Evolutionary conservation across 2,329 filamentous ascomycete species (phyloP).

Genomic region (Nemania sp.): DNA sequence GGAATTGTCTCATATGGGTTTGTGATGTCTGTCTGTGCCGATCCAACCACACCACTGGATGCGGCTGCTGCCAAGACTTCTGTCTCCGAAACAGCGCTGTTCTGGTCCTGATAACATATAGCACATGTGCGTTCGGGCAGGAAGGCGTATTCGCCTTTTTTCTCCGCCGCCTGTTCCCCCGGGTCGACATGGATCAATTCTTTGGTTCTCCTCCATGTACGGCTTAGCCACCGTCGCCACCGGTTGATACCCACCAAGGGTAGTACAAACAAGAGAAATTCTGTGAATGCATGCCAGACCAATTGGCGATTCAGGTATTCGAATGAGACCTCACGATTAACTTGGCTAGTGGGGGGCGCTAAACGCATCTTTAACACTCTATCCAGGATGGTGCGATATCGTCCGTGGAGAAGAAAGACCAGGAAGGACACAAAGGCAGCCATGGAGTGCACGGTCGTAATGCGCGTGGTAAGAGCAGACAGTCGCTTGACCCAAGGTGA

Average conservation of each 20-base stretch:
- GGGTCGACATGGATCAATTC: slow-evolving; percentile 59
- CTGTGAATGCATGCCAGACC: slow-evolving; percentile 99
- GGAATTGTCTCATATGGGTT: slow-evolving; percentile 92
- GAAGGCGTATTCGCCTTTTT: slow-evolving; percentile 77
- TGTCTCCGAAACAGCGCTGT: slow-evolving; percentile 72
- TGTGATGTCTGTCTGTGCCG: slow-evolving; percentile 88
- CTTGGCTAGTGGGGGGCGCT: slow-evolving; percentile 80
- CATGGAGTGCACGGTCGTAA: slow-evolving; percentile 76
- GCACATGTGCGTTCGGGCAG: slow-evolving; percentile 92
- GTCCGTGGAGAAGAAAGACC: slow-evolving; percentile 86
- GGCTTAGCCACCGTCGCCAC: slow-evolving; percentile 87
- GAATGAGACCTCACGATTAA: slow-evolving; percentile 90
- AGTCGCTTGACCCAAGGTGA: slow-evolving; percentile 57
- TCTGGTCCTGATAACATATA: slow-evolving; percentile 95
- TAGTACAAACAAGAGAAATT: slow-evolving; percentile 96
- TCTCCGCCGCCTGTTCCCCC: slow-evolving; percentile 53
- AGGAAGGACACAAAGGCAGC: slow-evolving; percentile 85
- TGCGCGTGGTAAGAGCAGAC: slow-evolving; percentile 68
- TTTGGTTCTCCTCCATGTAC: slow-evolving; percentile 82
- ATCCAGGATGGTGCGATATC: slow-evolving; percentile 89
- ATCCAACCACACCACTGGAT: slow-evolving; percentile 79
- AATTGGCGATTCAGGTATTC: slow-evolving; percentile 97
- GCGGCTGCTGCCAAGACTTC: slow-evolving; percentile 73
- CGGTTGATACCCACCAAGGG: slow-evolving; percentile 92
- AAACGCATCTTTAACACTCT: slow-evolving; percentile 82